These are phyloP conservation scores for Pseudognaphalium luteoalbum DNA, from an alignment of 129 eudicot species.

Conservation along the genomic window DNA sequence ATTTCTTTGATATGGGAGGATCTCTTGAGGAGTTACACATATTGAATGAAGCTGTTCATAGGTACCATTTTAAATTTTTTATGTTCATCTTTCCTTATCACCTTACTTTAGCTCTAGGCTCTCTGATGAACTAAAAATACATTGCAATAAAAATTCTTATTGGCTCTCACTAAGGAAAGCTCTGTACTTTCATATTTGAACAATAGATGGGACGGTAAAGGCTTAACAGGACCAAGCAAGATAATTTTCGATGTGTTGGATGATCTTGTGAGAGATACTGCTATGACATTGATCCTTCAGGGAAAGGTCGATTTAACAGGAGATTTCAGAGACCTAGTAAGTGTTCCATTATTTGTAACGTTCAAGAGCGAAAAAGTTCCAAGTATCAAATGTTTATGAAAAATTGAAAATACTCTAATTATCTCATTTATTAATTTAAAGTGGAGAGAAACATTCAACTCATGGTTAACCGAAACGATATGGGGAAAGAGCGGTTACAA, in stretches of 20 bases:
- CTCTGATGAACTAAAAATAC: not conserved
- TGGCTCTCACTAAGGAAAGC: not conserved
- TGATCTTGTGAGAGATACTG: slow-evolving; percentile 45
- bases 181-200: not conserved
- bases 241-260: slow-evolving; percentile 55
- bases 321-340: slow-evolving; percentile 49
- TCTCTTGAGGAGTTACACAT: slow-evolving; percentile 41
- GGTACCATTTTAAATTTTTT: slow-evolving; percentile 26
- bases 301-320: slow-evolving; percentile 32
- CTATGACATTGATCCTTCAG: slow-evolving; percentile 29
- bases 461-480: slow-evolving; percentile 64
- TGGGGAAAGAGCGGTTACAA: slow-evolving; percentile 57
- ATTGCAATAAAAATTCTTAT: not conserved
- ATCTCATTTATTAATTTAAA: slow-evolving; percentile 6
- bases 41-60: slow-evolving; percentile 49
- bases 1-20: slow-evolving; percentile 63
- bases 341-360: not conserved
- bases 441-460: slow-evolving; percentile 57
- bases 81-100: not conserved
- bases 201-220: slow-evolving; percentile 63
- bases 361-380: not conserved
- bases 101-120: not conserved
- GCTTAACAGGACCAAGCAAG: slow-evolving; percentile 50
- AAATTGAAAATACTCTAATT: not conserved
- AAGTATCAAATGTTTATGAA: not conserved